Conservation (phyloP, 371 early-diverging fungal species). For the Zancudomyces culisetae region DNA sequence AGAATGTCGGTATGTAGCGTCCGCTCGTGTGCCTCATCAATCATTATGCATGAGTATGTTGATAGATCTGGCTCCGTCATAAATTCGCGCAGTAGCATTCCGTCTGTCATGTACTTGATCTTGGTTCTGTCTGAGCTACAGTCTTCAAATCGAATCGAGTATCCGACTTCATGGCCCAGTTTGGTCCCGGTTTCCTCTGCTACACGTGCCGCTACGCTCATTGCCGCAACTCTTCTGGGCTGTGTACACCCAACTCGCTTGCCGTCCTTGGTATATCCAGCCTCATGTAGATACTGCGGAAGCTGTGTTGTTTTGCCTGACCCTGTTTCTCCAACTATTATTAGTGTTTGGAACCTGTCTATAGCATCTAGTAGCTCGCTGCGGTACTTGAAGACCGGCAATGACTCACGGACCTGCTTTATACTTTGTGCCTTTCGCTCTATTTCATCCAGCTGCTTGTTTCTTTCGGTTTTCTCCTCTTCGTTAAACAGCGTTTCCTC, state of each 20-base stretch:
- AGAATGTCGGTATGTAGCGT: slow-evolving; percentile 96
- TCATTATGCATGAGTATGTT: slow-evolving; percentile 80
- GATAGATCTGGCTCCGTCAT: slow-evolving; percentile 91
- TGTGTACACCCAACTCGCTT: slow-evolving; percentile 97
- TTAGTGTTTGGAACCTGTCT: slow-evolving; percentile 61
- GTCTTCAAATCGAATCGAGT: slow-evolving; percentile 96
- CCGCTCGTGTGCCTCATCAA: slow-evolving; percentile 99
- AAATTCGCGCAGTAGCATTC: slow-evolving; percentile 95
- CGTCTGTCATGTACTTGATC: slow-evolving; percentile 98
- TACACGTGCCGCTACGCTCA: slow-evolving; percentile 94
- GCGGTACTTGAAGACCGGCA: slow-evolving; percentile 79
- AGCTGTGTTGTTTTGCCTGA: slow-evolving; percentile 98
- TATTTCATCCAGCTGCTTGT: slow-evolving; percentile 31
- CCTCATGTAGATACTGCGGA: slow-evolving; percentile 94
- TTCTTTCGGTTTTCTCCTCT: slow-evolving; percentile 29
- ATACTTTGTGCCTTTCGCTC: slow-evolving; percentile 53
- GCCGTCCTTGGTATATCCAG: slow-evolving; percentile 69
- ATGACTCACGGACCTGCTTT: slow-evolving; percentile 69
- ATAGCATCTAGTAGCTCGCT: slow-evolving; percentile 65
- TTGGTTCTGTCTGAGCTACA: slow-evolving; percentile 87
- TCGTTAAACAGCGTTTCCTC: slow-evolving; percentile 42
- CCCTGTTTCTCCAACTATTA: slow-evolving; percentile 97
- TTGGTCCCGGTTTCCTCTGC: slow-evolving; percentile 89
- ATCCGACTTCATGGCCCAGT: slow-evolving; percentile 89
- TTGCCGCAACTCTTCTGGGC: slow-evolving; percentile 98